Conservation (phyloP, 1,284 basidiomycete species). For the Ceratobasidium papillatum region DNA sequence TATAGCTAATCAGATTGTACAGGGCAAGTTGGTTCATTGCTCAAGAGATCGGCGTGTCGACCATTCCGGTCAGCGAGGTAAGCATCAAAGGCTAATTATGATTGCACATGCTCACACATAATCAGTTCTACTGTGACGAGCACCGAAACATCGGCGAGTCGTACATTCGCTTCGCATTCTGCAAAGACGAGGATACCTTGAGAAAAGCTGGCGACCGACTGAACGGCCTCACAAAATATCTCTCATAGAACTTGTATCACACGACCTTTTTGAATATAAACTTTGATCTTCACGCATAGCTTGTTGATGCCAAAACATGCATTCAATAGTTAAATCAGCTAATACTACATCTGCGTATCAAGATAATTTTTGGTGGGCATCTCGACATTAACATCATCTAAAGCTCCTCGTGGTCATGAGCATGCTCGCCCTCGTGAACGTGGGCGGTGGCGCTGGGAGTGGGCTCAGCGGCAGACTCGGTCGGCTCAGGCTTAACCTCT, state of each 20-base stretch:
- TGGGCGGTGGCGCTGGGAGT: slow-evolving; percentile 30
- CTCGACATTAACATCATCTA: slow-evolving; percentile 26
- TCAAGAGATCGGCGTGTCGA: slow-evolving; percentile 85
- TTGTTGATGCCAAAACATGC: neutral
- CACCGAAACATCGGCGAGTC: slow-evolving; percentile 85
- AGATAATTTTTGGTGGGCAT: slow-evolving; percentile 13
- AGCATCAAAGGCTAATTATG: slow-evolving; percentile 46
- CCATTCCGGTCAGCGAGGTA: slow-evolving; percentile 93
- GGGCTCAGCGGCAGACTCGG: slow-evolving; percentile 32
- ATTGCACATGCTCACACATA: neutral
- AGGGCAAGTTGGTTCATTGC: slow-evolving; percentile 93
- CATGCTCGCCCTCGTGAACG: neutral
- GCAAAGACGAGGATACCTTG: slow-evolving; percentile 89
- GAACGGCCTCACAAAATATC: slow-evolving; percentile 74
- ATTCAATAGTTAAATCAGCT: slow-evolving; percentile 34
- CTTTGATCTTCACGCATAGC: neutral
- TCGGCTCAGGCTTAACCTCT: neutral
- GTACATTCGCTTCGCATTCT: slow-evolving; percentile 90
- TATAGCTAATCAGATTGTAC: neutral
- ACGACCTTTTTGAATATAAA: neutral
- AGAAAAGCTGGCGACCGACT: slow-evolving; percentile 80
- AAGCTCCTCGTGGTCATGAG: slow-evolving; percentile 36
- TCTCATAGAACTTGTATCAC: slow-evolving; percentile 49
- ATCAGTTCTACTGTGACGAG: slow-evolving; percentile 89
- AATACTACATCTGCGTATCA: slow-evolving; percentile 27